A percentile compares a stretch with the other conserved stretches of the same genome.
Conservation (phyloP, 2,329 filamentous ascomycete genomes). For the Fusarium sp. region DNA sequence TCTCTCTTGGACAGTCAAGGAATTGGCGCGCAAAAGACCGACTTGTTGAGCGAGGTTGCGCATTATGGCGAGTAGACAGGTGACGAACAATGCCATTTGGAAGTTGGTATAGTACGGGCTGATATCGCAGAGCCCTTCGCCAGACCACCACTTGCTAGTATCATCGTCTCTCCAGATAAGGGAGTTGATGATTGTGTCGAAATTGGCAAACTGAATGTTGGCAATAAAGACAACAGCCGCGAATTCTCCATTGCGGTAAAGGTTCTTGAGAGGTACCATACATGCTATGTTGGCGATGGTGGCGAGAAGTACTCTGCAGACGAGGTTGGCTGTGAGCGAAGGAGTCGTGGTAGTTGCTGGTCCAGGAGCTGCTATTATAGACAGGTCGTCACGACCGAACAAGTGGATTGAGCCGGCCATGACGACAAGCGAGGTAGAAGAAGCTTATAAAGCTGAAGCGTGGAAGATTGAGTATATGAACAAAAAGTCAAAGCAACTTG, state of each 20-base stretch:
- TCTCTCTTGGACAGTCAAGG: conserved; percentile 55
- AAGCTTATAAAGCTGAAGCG: background rate
- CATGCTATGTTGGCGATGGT: conserved; percentile 58
- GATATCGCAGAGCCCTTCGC: conserved; percentile 65
- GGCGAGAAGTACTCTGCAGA: conserved; percentile 61
- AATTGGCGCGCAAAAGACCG: conserved; percentile 55
- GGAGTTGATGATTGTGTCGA: conserved; percentile 61
- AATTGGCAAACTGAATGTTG: conserved; percentile 59
- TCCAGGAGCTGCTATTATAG: conserved; percentile 39
- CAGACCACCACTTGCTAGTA: conserved; percentile 62
- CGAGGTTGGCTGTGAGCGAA: conserved; percentile 57
- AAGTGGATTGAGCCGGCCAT: conserved; percentile 35
- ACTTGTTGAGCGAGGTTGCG: conserved; percentile 64
- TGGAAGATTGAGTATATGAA: background rate
- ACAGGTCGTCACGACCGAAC: conserved; percentile 35
- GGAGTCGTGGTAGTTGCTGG: conserved; percentile 45
- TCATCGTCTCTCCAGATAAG: conserved; percentile 66
- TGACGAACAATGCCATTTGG: conserved; percentile 58
- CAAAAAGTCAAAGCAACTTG: conserved; percentile 16
- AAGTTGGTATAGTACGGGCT: conserved; percentile 61
- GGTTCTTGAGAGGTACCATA: conserved; percentile 62
- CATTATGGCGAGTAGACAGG: conserved; percentile 66
- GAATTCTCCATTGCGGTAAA: conserved; percentile 65
- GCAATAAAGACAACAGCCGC: conserved; percentile 62
- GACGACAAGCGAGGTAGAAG: background rate